Evolutionary conservation across 1,139 yeast species (phyloP), one percentile per base, ranked within the genome.

Genomic region (Debaryomyces psychrophilus): DNA sequence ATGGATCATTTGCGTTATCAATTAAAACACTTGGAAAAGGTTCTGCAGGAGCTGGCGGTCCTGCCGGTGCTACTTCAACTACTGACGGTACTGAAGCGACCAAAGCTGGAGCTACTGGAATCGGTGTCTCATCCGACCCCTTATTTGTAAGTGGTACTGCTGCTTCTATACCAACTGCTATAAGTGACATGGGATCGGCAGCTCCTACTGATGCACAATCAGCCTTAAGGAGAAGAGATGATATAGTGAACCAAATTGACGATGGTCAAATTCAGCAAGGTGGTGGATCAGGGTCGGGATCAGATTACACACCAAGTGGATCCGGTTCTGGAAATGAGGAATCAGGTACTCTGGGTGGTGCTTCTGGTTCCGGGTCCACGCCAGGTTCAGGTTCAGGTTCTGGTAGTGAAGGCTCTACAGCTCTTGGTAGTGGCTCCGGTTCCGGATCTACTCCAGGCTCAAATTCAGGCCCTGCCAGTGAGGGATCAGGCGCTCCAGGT

Each of bases 241-340:
- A 27, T 20, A 25, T 25, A 8, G 44, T 44, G 8, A 61, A 68
- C 45, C 79, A 74, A 61, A 73, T 73, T 29, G 57, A 62, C 42
- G 77, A 72, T 49, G 77, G 78, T 39, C 78, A 73, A 64, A 57
- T 68, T 36, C 71, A 67, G 55, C 59, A 60, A 34, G 34, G 33
- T 26, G 25, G 31, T 26, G 41, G 33, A 1, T 37, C 33, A 7
- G 33, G 33, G 8, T 37, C 41, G 2, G 41, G 33, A 5, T 37
- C 41, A 43, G 53, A 57, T 31, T 44, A 34, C 22, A 49, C 27
- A 43, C 50, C n/a, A n/a, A n/a, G n/a, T n/a, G 34, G 34, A 31
- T 29, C 33, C 5, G 33, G 33, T 12, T 31, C 34, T 2, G 34
- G 20, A 3, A 31, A 20, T 31, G 34, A 8, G 15, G 12, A 20